A percentile compares a stretch with the other conserved stretches of the same genome.
Evolutionary conservation across 306 rosid genomes (phyloP).

Genomic region (Adenanthera pavonina): DNA sequence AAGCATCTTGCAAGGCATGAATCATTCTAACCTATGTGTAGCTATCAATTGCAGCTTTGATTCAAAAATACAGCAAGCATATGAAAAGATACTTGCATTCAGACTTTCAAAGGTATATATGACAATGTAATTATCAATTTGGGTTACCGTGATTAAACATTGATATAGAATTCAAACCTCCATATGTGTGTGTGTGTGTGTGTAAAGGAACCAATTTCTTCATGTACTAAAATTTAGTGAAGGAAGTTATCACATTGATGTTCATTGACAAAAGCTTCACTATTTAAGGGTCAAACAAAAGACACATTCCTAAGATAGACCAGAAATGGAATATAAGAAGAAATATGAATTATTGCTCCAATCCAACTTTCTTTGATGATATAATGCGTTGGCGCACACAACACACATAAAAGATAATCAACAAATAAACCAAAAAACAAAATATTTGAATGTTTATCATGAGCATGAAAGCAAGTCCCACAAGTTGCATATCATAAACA

Average conservation of each 20-base stretch:
- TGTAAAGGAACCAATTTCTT: background rate
- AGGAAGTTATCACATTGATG: background rate
- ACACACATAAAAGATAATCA: background rate
- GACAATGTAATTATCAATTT: background rate
- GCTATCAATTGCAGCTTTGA: conserved; percentile 68
- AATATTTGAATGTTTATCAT: conserved; percentile 17
- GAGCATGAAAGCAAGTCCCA: background rate
- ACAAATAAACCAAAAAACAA: background rate
- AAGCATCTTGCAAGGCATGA: background rate
- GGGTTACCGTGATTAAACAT: background rate
- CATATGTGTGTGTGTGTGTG: background rate
- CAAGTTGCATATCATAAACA: conserved; percentile 37
- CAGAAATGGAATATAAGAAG: too few relatives aligned
- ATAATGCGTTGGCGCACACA: background rate
- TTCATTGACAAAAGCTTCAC: background rate
- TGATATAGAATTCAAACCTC: background rate
- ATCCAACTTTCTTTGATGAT: too few relatives aligned
- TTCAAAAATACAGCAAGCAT: too few relatives aligned
- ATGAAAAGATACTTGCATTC: too few relatives aligned
- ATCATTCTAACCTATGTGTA: conserved; percentile 66
- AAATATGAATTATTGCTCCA: too few relatives aligned
- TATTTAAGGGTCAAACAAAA: too few relatives aligned
- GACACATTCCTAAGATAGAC: too few relatives aligned
- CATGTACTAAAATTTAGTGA: background rate
- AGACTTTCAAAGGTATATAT: background rate